phyloP scores from a whole-genome alignment of 2,329 filamentous ascomycete genomes.

The Drechmeria coniospora region DNA sequence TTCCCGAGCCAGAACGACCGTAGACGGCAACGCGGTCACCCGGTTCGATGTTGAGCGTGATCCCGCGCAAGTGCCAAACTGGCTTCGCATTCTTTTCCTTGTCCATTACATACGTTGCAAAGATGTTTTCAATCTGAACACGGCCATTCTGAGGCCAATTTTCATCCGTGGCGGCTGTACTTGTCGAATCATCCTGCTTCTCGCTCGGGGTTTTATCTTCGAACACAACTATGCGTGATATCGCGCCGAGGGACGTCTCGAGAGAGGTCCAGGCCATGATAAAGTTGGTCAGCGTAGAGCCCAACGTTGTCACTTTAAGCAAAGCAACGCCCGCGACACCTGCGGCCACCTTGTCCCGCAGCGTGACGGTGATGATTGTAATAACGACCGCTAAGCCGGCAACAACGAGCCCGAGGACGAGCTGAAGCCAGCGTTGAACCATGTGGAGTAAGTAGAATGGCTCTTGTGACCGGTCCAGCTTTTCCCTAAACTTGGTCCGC shows the following conservation, averaged over 20 bases:
- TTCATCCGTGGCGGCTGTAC: not conserved
- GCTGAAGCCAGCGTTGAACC: slow-evolving; percentile 17
- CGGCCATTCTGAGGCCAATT: not conserved
- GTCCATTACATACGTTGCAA: not conserved
- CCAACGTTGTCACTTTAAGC: slow-evolving; percentile 8
- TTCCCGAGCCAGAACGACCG: not conserved
- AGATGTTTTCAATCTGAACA: not conserved
- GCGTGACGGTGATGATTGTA: slow-evolving; percentile 13
- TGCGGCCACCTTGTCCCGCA: slow-evolving; percentile 7
- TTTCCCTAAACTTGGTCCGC: slow-evolving; percentile 11
- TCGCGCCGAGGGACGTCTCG: slow-evolving; percentile 12
- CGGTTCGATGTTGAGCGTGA: not conserved
- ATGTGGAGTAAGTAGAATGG: slow-evolving; percentile 17
- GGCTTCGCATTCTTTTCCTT: not conserved
- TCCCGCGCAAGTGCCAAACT: not conserved
- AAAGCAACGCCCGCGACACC: slow-evolving; percentile 10
- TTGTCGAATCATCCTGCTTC: not conserved
- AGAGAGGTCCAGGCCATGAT: slow-evolving; percentile 12
- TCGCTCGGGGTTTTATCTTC: not conserved
- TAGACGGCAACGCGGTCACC: not conserved
- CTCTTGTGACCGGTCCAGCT: slow-evolving; percentile 15
- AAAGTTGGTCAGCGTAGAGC: slow-evolving; percentile 8
- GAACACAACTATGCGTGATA: slow-evolving; percentile 7
- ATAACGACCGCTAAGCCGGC: slow-evolving; percentile 14
- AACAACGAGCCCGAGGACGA: slow-evolving; percentile 18